Percentiles rank a stretch among this genome's conserved stretches.
Conservation (phyloP, 2,329 filamentous ascomycete species). For the Rhynchosporium secalis region DNA sequence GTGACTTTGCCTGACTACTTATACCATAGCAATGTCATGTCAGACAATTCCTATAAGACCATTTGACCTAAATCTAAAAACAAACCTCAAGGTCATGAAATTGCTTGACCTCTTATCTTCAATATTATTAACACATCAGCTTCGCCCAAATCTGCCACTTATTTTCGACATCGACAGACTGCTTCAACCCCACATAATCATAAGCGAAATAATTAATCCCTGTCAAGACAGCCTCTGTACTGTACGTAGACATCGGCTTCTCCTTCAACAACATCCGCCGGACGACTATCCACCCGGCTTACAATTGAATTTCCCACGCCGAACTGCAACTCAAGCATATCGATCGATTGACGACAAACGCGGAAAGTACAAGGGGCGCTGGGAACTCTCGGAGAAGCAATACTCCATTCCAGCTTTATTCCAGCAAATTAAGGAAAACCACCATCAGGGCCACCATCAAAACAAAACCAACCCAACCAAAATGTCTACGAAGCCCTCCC, state of each 20-base stretch:
- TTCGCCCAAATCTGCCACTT: no score
- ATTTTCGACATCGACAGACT: no score
- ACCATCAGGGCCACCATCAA: constrained; percentile 14
- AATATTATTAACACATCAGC: no score
- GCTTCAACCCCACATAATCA: no score
- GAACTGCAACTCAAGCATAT: background rate
- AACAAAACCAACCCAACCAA: background rate
- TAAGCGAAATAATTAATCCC: no score
- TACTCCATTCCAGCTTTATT: background rate
- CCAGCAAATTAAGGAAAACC: background rate
- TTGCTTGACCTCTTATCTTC: no score
- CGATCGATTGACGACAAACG: background rate
- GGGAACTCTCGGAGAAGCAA: no score
- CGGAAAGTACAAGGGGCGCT: background rate
- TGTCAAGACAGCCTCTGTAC: background rate
- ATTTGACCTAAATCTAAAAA: no score
- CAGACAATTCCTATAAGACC: no score
- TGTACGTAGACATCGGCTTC: background rate
- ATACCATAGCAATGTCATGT: no score
- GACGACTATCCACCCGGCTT: constrained; percentile 22
- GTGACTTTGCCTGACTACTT: no score
- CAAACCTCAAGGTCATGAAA: no score
- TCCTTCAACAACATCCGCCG: background rate
- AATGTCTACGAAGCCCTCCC: constrained; percentile 4
- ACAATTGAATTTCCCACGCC: constrained; percentile 8